Evolutionary conservation across 148 eudicot species (phyloP).

Genomic region (Diospyros kaki): DNA sequence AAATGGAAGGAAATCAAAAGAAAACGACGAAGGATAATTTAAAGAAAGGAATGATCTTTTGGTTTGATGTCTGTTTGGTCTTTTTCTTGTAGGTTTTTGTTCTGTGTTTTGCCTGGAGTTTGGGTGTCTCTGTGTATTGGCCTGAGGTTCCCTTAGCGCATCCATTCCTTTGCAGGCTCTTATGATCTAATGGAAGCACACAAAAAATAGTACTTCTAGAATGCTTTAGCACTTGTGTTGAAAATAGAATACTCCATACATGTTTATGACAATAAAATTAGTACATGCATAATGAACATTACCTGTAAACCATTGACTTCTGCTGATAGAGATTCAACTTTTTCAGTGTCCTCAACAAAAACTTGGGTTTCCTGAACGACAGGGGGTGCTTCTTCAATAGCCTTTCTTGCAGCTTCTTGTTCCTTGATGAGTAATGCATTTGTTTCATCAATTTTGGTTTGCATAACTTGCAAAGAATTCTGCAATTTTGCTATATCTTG

Average conservation of each 20-base stretch:
- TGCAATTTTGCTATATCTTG: conserved; percentile 72
- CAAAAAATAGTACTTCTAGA: background rate
- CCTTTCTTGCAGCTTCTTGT: conserved; percentile 71
- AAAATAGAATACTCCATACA: background rate
- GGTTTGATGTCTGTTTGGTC: no score
- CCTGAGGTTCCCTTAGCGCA: no score
- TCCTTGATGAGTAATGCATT: conserved; percentile 65
- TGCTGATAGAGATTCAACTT: conserved; percentile 51
- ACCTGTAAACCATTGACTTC: conserved; percentile 75
- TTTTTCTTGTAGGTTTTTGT: no score
- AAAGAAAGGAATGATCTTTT: no score
- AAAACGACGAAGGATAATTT: no score
- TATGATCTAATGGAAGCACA: no score
- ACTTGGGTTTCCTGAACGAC: conserved; percentile 86
- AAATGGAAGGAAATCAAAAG: no score
- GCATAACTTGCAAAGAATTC: conserved; percentile 59
- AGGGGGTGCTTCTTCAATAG: conserved; percentile 84
- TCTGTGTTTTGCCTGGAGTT: no score
- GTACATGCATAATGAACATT: background rate
- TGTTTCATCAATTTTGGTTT: conserved; percentile 59
- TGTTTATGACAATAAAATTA: background rate
- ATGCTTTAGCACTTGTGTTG: background rate
- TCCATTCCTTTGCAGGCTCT: no score
- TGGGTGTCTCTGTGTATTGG: no score
- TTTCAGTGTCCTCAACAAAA: conserved; percentile 80